These are phyloP conservation scores for Pyrenophora tritici-repentis DNA, from an alignment of 2,329 filamentous ascomycete genomes.

Conservation along the genomic window DNA sequence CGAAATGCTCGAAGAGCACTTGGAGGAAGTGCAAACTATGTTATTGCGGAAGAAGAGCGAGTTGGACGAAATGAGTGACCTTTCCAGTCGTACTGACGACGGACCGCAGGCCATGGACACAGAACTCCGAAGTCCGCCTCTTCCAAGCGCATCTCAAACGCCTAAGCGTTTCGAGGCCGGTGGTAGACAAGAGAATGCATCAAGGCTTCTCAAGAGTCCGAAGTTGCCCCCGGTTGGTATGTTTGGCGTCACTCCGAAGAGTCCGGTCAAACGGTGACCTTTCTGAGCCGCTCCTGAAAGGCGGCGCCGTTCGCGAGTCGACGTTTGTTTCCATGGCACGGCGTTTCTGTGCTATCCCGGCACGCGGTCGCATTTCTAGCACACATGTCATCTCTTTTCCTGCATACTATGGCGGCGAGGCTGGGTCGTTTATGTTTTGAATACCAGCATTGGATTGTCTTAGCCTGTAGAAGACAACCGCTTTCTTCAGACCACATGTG, in stretches of 20 bases:
- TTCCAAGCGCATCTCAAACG: constrained; percentile 17
- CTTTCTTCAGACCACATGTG: neutral
- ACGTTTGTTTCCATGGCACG: constrained; percentile 14
- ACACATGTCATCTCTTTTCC: neutral
- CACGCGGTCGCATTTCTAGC: neutral
- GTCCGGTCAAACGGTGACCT: constrained; percentile 31
- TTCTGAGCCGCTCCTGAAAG: constrained; percentile 14
- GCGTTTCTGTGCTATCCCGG: constrained; percentile 3
- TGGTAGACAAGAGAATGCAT: constrained; percentile 17
- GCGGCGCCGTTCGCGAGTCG: neutral
- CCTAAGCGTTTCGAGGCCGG: constrained; percentile 12
- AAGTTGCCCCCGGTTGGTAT: constrained; percentile 36
- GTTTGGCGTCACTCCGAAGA: constrained; percentile 36
- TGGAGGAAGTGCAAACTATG: constrained; percentile 55
- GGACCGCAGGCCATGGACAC: constrained; percentile 14
- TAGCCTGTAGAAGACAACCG: neutral
- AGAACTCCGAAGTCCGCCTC: constrained; percentile 31
- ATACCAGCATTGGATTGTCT: neutral
- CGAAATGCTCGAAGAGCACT: constrained; percentile 62
- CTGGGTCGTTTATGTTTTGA: neutral
- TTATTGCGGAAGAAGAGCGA: constrained; percentile 52
- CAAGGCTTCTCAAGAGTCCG: constrained; percentile 20
- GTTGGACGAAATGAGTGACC: constrained; percentile 37
- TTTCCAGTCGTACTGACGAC: constrained; percentile 29
- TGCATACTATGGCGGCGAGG: neutral